phyloP scores from a whole-genome alignment of 31 red algal genomes.

The Asparagopsis taxiformis region DNA sequence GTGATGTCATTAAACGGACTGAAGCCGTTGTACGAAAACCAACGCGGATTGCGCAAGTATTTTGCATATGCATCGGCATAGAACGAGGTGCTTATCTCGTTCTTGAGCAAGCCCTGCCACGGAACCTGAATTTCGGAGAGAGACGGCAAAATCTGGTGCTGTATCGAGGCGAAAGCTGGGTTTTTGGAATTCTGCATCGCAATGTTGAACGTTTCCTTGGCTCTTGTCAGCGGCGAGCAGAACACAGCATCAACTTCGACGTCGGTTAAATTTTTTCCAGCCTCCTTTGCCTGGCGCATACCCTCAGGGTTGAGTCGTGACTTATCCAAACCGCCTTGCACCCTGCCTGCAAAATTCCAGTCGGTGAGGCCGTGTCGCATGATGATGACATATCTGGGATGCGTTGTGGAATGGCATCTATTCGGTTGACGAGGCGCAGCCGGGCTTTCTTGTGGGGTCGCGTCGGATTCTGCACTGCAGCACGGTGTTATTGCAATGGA shows the following conservation, averaged over 20 bases:
- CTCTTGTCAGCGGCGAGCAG: slow-evolving; percentile 53
- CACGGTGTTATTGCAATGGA: too few species aligned
- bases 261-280: slow-evolving; percentile 14
- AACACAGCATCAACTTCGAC: slow-evolving; percentile 34
- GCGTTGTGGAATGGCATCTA: too few species aligned
- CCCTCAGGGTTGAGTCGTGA: slow-evolving; percentile 55
- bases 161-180: background rate
- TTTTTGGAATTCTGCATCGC: slow-evolving; percentile 30
- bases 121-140: slow-evolving; percentile 62
- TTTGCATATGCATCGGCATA: slow-evolving; percentile 20
- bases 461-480: too few species aligned
- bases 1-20: slow-evolving; percentile 35
- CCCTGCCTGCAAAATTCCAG: slow-evolving; percentile 69
- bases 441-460: too few species aligned
- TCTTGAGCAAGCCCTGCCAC: slow-evolving; percentile 41
- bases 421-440: too few species aligned
- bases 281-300: slow-evolving; percentile 41
- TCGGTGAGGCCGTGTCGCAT: slow-evolving; percentile 79
- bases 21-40: slow-evolving; percentile 60
- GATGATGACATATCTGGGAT: too few species aligned
- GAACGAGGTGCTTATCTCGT: slow-evolving; percentile 18
- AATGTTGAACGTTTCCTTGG: slow-evolving; percentile 29
- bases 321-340: slow-evolving; percentile 61
- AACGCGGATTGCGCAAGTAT: slow-evolving; percentile 25
- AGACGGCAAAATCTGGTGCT: slow-evolving; percentile 29